These are phyloP conservation scores for Coemansia sp. DNA, from an alignment of 192 early-diverging fungal genomes.

Conservation along the genomic window DNA sequence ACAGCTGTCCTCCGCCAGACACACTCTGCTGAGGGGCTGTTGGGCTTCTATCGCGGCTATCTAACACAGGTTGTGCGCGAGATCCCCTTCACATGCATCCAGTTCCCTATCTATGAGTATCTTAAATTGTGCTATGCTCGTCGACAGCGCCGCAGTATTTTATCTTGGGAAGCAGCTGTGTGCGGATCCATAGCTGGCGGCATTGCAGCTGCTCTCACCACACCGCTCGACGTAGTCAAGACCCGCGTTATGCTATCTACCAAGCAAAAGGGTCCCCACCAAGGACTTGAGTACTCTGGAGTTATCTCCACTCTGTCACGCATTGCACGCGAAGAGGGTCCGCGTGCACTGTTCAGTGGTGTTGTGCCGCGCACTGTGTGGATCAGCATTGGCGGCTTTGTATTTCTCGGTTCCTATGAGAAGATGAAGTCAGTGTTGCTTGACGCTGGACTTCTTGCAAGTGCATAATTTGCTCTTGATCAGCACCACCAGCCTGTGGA, in stretches of 20 bases:
- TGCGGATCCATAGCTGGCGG: conserved; percentile 89
- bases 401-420: conserved; percentile 96
- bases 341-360: conserved; percentile 76
- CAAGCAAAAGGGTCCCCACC: conserved; percentile 31
- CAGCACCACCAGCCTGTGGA: not conserved
- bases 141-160: conserved; percentile 51
- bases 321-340: conserved; percentile 79
- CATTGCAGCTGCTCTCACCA: conserved; percentile 84
- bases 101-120: conserved; percentile 93
- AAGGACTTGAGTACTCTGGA: conserved; percentile 61
- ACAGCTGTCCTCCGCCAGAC: conserved; percentile 65
- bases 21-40: conserved; percentile 65
- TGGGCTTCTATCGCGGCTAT: conserved; percentile 92
- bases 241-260: conserved; percentile 94
- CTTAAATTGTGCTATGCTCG: conserved; percentile 66
- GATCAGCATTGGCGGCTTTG: conserved; percentile 92
- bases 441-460: conserved; percentile 25
- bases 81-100: conserved; percentile 95
- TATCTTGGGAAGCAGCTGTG: conserved; percentile 81
- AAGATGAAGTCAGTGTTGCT: conserved; percentile 57
- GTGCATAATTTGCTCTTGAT: conserved; percentile 1
- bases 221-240: conserved; percentile 95
- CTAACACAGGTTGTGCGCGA: conserved; percentile 89
- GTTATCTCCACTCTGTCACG: conserved; percentile 68
- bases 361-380: conserved; percentile 91